Conservation (phyloP, 2,329 filamentous ascomycete genomes). For the Pseudocercospora vitis region DNA sequence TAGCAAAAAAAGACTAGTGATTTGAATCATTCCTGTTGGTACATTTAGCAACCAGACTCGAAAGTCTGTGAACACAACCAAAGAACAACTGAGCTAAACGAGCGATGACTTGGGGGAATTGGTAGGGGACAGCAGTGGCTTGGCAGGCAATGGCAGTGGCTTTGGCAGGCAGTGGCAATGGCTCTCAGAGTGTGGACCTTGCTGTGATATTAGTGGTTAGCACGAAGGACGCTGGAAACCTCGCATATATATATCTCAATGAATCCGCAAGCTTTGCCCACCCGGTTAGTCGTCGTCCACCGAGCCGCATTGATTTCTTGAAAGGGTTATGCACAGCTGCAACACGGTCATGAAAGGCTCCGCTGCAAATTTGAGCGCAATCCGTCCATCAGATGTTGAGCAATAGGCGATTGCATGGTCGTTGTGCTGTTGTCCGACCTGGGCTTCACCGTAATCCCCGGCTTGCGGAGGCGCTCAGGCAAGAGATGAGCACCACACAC, state of each 20-base stretch:
- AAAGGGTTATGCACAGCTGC: background rate
- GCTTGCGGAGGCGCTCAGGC: background rate
- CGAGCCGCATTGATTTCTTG: background rate
- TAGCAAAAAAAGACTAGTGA: background rate
- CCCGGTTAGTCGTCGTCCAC: background rate
- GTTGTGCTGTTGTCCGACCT: background rate
- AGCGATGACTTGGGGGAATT: background rate
- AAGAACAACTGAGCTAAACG: too few species aligned
- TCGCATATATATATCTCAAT: background rate
- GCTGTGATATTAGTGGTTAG: background rate
- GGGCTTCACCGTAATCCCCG: background rate
- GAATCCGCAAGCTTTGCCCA: background rate
- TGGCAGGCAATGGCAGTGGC: background rate
- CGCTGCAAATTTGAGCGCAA: background rate
- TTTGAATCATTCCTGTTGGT: background rate
- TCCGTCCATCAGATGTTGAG: background rate
- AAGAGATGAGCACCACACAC: too few species aligned
- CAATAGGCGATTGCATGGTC: background rate
- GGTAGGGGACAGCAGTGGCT: background rate
- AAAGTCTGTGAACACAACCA: too few species aligned
- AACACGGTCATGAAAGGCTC: background rate
- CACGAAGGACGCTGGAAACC: background rate
- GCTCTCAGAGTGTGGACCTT: background rate
- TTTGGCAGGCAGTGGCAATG: background rate
- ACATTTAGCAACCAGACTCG: background rate